Conservation (phyloP, 192 early-diverging fungal genomes). For the Gigaspora rosea region DNA sequence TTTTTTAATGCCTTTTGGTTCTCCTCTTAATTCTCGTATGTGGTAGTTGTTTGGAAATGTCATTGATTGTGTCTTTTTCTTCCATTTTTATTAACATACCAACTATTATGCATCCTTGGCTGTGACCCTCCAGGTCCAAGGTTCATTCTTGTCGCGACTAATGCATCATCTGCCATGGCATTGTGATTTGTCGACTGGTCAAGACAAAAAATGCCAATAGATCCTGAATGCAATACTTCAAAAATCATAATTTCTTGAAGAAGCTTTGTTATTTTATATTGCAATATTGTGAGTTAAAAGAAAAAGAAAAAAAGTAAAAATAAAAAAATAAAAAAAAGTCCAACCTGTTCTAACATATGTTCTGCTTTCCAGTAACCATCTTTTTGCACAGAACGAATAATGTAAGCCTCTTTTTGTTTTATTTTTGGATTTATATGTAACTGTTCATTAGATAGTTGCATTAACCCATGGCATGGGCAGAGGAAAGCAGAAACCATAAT, state of each 20-base stretch:
- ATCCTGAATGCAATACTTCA: constrained; percentile 21
- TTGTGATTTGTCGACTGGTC: too few relatives aligned
- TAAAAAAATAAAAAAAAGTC: not conserved
- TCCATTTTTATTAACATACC: not conserved
- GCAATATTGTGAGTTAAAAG: not conserved
- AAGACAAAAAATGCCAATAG: too few relatives aligned
- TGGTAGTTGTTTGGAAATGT: constrained; percentile 31
- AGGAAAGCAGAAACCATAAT: constrained; percentile 37
- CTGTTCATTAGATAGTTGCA: constrained; percentile 24
- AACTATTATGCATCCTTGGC: too few relatives aligned
- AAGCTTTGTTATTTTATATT: not conserved
- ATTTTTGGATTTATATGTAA: not conserved
- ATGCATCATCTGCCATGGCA: too few relatives aligned
- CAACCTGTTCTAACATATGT: constrained; percentile 1
- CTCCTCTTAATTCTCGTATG: constrained; percentile 19
- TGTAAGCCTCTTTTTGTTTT: not conserved
- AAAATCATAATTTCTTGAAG: constrained; percentile 34
- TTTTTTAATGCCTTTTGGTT: constrained; percentile 39
- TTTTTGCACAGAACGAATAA: not conserved
- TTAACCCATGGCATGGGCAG: constrained; percentile 22
- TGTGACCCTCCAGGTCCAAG: too few relatives aligned
- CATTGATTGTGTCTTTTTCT: constrained; percentile 30
- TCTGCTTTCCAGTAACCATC: constrained; percentile 12
- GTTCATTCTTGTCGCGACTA: too few relatives aligned
- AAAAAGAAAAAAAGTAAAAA: not conserved